Base-by-base conservation (phyloP, 345 rosid species). In the Gossypium thurberi region DNA sequence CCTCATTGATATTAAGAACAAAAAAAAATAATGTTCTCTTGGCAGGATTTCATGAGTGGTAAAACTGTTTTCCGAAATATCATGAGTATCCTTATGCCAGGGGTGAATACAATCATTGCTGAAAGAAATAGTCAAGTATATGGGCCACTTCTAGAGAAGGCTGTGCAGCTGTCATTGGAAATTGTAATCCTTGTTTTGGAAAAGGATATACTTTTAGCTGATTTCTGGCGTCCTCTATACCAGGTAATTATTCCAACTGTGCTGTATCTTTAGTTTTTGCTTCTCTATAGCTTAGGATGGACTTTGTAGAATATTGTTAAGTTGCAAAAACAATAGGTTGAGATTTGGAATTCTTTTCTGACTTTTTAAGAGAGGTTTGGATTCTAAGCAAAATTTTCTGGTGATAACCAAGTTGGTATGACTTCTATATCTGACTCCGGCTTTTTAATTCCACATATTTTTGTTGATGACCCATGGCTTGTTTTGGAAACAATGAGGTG, bases 41-140 rank as follows among this genome's bases (percentile, higher is more conserved):
- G 69, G 23, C 84, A 93, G 98, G 98, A 94, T 83, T 94, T 94
- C 85, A 94, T 94, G 98, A 90, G 98, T 73, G 98, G 98, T 75
- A 90, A 92, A 86, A 82, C 88, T 78, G 89, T 87, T 26, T 92
- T 87, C 76, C 92, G 92, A 50, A 94, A 92, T 82, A 86, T 92
- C 61, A 94, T 92, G 93, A 84, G 91, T 50, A 85, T 94, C 70
- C 91, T 94, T 78, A 82, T 86, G 77, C 92, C 87, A 18, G 97
- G 98, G 53, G 98, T 92, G 77, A 84, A 89, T 79, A 85, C 90
- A 37, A 64, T 88, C 40, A 90, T 92, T 61, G 85, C 82, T 69
- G 97, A 89, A 76, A 86, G 95, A 42, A 88, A 87, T 72, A 88
- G 80, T 79, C 87, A 92, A 86, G 83, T 85, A 55, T 87, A 89